phyloP scores from a whole-genome alignment of 2,329 filamentous ascomycete species.

The Chalaropsis ovoidea region DNA sequence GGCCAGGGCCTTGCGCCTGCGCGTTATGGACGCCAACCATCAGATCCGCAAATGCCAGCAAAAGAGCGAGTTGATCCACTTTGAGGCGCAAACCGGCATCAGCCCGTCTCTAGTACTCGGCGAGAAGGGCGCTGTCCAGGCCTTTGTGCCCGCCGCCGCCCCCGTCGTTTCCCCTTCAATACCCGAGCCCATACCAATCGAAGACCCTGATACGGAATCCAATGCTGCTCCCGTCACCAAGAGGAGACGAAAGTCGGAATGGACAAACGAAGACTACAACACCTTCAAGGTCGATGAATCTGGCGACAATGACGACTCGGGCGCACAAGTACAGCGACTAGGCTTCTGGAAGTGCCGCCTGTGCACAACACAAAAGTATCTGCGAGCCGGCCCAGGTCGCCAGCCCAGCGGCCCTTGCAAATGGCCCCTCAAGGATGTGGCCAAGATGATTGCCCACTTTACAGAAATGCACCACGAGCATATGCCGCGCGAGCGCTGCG shows the following conservation, averaged over 20 bases:
- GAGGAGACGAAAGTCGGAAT: conserved; percentile 20
- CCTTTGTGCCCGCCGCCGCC: conserved; percentile 20
- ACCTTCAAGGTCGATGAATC: conserved; percentile 25
- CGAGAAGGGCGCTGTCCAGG: conserved; percentile 25
- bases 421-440: conserved; percentile 40
- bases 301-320: conserved; percentile 21
- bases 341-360: conserved; percentile 41
- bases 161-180: conserved; percentile 18
- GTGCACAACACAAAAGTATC: conserved; percentile 37
- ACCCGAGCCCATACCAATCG: conserved; percentile 22
- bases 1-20: conserved; percentile 36
- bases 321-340: conserved; percentile 34
- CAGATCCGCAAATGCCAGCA: conserved; percentile 38
- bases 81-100: conserved; percentile 30
- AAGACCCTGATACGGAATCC: conserved; percentile 24
- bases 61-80: conserved; percentile 32
- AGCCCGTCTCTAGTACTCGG: conserved; percentile 21
- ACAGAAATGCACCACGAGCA: conserved; percentile 41
- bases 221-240: conserved; percentile 20
- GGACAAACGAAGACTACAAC: conserved; percentile 14
- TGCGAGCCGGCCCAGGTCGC: conserved; percentile 35
- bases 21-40: conserved; percentile 37
- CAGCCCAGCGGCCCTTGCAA: conserved; percentile 39
- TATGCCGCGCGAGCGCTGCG: conserved; percentile 35
- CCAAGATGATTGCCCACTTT: conserved; percentile 41